phyloP scores from a whole-genome alignment of 2,329 filamentous ascomycete species.

The Colletotrichum sp. region DNA sequence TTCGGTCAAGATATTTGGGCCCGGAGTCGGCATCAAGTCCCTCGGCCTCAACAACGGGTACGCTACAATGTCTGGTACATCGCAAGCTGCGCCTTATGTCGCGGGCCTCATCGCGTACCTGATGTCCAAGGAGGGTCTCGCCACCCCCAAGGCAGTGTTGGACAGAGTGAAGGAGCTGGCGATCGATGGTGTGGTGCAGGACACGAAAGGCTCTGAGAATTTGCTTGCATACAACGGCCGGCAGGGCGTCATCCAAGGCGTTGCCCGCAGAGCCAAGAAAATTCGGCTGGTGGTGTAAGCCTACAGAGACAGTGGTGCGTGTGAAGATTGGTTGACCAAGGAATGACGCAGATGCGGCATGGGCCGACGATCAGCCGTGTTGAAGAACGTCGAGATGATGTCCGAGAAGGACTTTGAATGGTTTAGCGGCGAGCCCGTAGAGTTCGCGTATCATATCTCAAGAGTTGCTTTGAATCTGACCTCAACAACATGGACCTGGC shows the following conservation, averaged over 20 bases:
- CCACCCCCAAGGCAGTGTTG: slow-evolving; percentile 51
- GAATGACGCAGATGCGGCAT: not conserved
- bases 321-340: not conserved
- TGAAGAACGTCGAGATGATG: not conserved
- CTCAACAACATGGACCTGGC: not conserved
- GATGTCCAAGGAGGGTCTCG: slow-evolving; percentile 37
- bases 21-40: not conserved
- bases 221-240: slow-evolving; percentile 60
- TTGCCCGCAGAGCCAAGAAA: not conserved
- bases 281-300: not conserved
- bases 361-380: not conserved
- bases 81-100: slow-evolving; percentile 27
- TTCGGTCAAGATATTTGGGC: slow-evolving; percentile 10
- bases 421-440: not conserved
- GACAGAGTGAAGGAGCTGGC: slow-evolving; percentile 48
- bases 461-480: not conserved
- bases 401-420: not conserved
- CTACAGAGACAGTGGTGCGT: not conserved
- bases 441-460: not conserved
- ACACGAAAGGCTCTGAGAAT: slow-evolving; percentile 53
- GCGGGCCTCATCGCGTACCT: slow-evolving; percentile 26
- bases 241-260: not conserved
- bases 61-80: slow-evolving; percentile 51
- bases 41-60: slow-evolving; percentile 42
- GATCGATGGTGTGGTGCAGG: slow-evolving; percentile 42